Evolutionary conservation across 805 yeast species (phyloP), one percentile per base, ranked within the genome.

Genomic region (Candida qinlingensis): DNA sequence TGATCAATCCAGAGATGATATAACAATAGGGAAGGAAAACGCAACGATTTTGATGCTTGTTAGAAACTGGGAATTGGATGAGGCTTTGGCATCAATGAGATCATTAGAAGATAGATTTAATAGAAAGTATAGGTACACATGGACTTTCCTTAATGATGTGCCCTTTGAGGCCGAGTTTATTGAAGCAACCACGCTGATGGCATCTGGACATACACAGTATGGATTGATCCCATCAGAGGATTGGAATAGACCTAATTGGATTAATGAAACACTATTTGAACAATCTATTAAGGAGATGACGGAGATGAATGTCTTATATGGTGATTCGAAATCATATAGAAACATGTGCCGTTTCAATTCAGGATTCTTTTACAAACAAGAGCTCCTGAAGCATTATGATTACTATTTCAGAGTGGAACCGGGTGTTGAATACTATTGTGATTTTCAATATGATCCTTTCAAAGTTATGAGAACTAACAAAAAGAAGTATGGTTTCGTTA

Each of bases 341-440:
- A 91, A 92, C 66, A 94, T 94, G 98, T 94, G 98, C 66, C 77
- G 96, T 37, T 92, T 85, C 71, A 92, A 94, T 63, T 85, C 96
- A 3, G 97, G 98, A 0, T 87, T 75, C 64, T 94, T 94, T 69
- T 92, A 80, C 71, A 79, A 86, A 62, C 96, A 90, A 61, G 80
- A 81, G 48, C 63, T 89, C 41, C 68, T 91, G 57, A 65, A 71
- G 41, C 73, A 83, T 34, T 94, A 87, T 69, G 92, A 89, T 52
- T 94, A 84, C 74, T 92, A 92, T 69, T 91, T 96, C 81, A 76
- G 99, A 54, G 96, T 92, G 10, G 99, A 92, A 65, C 99, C 99
- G 0, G 89, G 83, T 54, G 90, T 91, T 44, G 82, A 87, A 60
- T 86, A 87, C 64, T 86, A 74, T 65, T 94, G 98, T 68, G 97